Evolutionary conservation across 257 asterid species (phyloP).

Genomic region (Parsonsia alboflavescens): DNA sequence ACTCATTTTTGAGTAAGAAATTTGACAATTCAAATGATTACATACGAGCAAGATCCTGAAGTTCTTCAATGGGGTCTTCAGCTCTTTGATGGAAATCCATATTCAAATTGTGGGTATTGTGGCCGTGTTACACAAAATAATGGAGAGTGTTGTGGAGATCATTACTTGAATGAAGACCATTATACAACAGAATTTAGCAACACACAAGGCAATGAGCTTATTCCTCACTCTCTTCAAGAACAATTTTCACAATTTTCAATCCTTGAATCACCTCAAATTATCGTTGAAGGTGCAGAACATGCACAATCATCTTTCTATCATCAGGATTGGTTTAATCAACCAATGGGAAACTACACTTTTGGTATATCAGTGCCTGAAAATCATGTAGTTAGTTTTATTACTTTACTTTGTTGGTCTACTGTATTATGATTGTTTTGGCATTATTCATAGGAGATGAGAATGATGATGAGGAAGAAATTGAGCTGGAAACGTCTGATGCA

Average conservation of each 20-base stretch:
- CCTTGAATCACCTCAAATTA: conserved; percentile 45
- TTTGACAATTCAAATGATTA: conserved; percentile 42
- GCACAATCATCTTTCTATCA: conserved; percentile 48
- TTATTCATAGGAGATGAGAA: conserved; percentile 43
- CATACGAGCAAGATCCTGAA: conserved; percentile 89
- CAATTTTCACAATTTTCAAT: conserved; percentile 74
- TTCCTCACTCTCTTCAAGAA: conserved; percentile 50
- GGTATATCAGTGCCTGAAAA: conserved; percentile 34
- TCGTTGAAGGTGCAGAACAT: conserved; percentile 42
- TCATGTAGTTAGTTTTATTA: conserved; percentile 3
- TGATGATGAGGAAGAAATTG: conserved; percentile 43
- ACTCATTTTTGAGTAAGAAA: conserved; percentile 12
- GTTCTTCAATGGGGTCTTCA: conserved; percentile 94
- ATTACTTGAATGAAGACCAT: conserved; percentile 46
- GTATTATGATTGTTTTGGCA: conserved; percentile 15
- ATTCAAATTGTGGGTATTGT: conserved; percentile 59
- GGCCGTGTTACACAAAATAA: conserved; percentile 43
- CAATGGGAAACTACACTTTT: conserved; percentile 54
- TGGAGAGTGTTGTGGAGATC: conserved; percentile 48
- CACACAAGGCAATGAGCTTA: conserved; percentile 31
- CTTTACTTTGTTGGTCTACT: conserved; percentile 5
- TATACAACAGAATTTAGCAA: conserved; percentile 38
- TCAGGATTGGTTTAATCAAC: conserved; percentile 67
- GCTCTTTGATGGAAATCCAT: conserved; percentile 90
- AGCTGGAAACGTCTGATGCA: conserved; percentile 42